A percentile compares a stretch with the other conserved stretches of the same genome.
Conservation (phyloP, 768 basidiomycete genomes). For the Melanogaster broomeanus region DNA sequence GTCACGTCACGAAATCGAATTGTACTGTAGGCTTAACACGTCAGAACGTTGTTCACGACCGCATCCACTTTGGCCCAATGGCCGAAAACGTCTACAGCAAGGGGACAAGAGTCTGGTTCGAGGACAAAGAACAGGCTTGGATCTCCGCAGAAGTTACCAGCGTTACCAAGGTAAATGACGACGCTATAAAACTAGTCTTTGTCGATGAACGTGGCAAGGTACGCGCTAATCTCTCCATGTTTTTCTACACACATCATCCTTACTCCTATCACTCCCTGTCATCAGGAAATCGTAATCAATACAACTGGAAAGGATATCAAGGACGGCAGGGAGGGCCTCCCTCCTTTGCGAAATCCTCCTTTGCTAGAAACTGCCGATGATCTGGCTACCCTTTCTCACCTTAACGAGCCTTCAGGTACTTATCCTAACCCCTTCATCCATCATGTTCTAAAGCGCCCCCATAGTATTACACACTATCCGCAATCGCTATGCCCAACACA, state of each 20-base stretch:
- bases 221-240: slow-evolving; percentile 14
- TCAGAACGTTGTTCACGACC: slow-evolving; percentile 10
- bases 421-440: background rate
- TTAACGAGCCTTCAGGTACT: slow-evolving; percentile 96
- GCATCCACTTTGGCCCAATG: slow-evolving; percentile 47
- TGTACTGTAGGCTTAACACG: no score
- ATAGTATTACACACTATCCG: slow-evolving; percentile 95
- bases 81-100: slow-evolving; percentile 92
- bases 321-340: slow-evolving; percentile 76
- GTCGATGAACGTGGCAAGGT: slow-evolving; percentile 94
- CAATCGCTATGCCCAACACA: slow-evolving; percentile 95
- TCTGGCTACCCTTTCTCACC: slow-evolving; percentile 94
- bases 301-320: slow-evolving; percentile 82
- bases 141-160: slow-evolving; percentile 82
- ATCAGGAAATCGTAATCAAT: slow-evolving; percentile 75
- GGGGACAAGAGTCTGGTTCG: slow-evolving; percentile 89
- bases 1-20: slow-evolving; percentile 28
- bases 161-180: slow-evolving; percentile 64
- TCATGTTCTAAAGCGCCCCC: slow-evolving; percentile 2
- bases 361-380: slow-evolving; percentile 96
- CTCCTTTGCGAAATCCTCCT: slow-evolving; percentile 95
- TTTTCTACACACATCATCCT: slow-evolving; percentile 6
- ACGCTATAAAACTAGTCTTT: slow-evolving; percentile 81
- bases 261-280: background rate
- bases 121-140: slow-evolving; percentile 95